phyloP scores from a whole-genome alignment of 164 flowering plant species.

The Hamamelis virginiana region DNA sequence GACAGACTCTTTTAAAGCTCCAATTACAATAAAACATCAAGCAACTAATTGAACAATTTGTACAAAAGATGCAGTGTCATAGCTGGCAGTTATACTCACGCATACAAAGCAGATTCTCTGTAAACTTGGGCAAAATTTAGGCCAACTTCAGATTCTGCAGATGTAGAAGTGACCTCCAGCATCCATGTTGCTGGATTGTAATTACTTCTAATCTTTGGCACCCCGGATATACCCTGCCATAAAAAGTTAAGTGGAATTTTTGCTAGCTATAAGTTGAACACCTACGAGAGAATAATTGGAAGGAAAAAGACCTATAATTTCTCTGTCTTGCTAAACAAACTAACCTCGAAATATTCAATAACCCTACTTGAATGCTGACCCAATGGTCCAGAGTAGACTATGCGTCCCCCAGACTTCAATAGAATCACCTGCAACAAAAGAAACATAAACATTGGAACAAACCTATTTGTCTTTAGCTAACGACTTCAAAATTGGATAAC shows the following conservation, averaged over 20 bases:
- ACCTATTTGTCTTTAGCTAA: not conserved
- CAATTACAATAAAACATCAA: too few species aligned
- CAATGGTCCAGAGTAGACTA: constrained; percentile 61
- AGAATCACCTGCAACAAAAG: constrained; percentile 47
- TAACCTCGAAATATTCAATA: constrained; percentile 68
- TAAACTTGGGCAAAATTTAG: constrained; percentile 62
- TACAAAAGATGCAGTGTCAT: not conserved
- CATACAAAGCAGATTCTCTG: constrained; percentile 37
- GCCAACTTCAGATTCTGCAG: constrained; percentile 59
- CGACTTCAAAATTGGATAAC: not conserved
- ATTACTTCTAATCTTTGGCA: constrained; percentile 60
- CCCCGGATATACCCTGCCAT: constrained; percentile 53
- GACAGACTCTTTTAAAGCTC: too few species aligned
- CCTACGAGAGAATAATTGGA: not conserved
- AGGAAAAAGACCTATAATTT: not conserved
- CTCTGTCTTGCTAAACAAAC: not conserved
- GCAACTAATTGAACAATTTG: too few species aligned
- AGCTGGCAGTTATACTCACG: constrained; percentile 39
- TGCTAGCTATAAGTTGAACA: not conserved
- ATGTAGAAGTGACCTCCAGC: constrained; percentile 67
- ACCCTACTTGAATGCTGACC: constrained; percentile 54
- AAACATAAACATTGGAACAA: not conserved
- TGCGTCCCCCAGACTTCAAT: constrained; percentile 57
- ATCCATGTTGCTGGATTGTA: constrained; percentile 90
- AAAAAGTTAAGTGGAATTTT: not conserved